Percentiles rank a stretch among this genome's conserved stretches.
Conservation (phyloP, 371 early-diverging fungal species). For the Mycotypha africana region DNA sequence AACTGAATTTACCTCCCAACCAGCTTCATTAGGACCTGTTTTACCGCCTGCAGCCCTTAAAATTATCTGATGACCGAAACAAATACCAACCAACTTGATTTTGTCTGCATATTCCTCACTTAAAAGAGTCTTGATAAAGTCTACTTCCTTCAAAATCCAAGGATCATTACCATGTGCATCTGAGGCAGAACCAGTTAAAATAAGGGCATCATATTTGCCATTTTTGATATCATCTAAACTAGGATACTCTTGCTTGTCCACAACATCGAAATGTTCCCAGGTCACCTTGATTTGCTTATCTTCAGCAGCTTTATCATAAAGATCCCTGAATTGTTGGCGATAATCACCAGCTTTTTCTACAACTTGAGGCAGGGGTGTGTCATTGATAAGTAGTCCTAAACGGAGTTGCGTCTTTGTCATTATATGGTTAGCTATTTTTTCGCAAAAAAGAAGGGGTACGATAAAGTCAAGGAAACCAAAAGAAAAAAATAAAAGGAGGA, state of each 20-base stretch:
- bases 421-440: too few relatives aligned
- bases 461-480: too few relatives aligned
- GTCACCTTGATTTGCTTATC: constrained; percentile 10
- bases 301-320: constrained; percentile 30
- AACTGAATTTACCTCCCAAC: constrained; percentile 59
- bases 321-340: constrained; percentile 22
- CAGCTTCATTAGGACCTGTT: constrained; percentile 45
- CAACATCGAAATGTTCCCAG: constrained; percentile 40
- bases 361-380: constrained; percentile 49
- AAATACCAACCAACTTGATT: constrained; percentile 51
- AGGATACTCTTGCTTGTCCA: constrained; percentile 36
- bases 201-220: constrained; percentile 21
- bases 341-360: constrained; percentile 52
- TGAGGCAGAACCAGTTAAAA: constrained; percentile 21
- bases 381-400: constrained; percentile 49
- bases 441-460: too few relatives aligned
- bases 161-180: constrained; percentile 42
- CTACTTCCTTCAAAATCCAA: constrained; percentile 55
- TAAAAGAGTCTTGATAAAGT: constrained; percentile 26
- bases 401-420: constrained; percentile 6
- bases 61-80: constrained; percentile 78
- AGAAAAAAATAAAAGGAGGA: too few relatives aligned
- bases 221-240: constrained; percentile 19
- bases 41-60: constrained; percentile 58
- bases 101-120: background rate